Conservation (phyloP, 2,329 filamentous ascomycete species). For the Kalaharituber pfeilii region DNA sequence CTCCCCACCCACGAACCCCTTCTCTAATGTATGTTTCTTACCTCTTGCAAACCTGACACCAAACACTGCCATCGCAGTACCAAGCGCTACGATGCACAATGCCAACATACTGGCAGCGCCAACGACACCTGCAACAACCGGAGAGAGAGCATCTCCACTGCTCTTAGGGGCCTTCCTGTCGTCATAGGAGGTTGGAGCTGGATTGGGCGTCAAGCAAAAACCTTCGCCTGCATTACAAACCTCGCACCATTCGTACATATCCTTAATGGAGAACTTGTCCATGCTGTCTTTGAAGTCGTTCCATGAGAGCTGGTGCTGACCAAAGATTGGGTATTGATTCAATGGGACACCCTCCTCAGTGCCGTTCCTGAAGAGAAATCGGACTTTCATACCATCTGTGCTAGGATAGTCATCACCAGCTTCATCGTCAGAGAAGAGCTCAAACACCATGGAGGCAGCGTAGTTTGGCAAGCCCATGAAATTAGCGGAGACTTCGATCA, state of each 20-base stretch:
- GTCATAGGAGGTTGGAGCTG: too few species aligned
- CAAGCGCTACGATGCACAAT: constrained; percentile 7
- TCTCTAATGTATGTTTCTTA: neutral
- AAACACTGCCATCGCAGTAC: constrained; percentile 9
- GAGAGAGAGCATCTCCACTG: constrained; percentile 4
- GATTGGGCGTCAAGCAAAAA: constrained; percentile 13
- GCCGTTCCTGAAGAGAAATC: constrained; percentile 40
- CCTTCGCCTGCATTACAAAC: constrained; percentile 14
- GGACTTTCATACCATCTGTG: constrained; percentile 33
- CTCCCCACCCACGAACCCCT: neutral
- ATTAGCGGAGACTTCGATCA: constrained; percentile 36
- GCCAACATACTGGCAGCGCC: constrained; percentile 17
- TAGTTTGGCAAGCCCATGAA: constrained; percentile 74
- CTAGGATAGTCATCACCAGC: constrained; percentile 17
- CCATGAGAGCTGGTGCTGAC: constrained; percentile 12
- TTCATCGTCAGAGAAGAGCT: constrained; percentile 38
- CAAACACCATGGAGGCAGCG: constrained; percentile 63
- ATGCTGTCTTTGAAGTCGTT: constrained; percentile 17
- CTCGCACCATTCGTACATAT: constrained; percentile 18
- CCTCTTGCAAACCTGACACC: constrained; percentile 14
- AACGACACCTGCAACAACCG: constrained; percentile 18
- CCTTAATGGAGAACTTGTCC: constrained; percentile 12
- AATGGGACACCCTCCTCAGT: constrained; percentile 30
- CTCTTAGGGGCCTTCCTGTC: neutral
- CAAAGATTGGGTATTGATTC: constrained; percentile 38